Conservation (phyloP, 2,329 filamentous ascomycete species). For the Penicillium sp. region DNA sequence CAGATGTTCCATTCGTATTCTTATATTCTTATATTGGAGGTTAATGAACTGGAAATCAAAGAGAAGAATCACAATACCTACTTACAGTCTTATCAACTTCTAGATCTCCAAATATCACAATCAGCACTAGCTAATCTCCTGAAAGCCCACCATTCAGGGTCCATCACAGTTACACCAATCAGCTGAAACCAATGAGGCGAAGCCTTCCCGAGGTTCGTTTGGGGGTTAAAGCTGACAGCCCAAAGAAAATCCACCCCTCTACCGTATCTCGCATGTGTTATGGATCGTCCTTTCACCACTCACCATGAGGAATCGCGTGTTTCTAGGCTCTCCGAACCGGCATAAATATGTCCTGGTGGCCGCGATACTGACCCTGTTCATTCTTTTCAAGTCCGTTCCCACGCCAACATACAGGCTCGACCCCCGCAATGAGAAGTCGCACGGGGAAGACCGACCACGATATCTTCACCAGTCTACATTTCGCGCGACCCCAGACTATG, state of each 20-base stretch:
- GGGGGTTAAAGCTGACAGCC: background rate
- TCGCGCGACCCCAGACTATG: conserved; percentile 29
- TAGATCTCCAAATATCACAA: no score
- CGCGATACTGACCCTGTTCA: conserved; percentile 5
- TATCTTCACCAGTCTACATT: conserved; percentile 33
- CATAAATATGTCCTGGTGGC: conserved; percentile 9
- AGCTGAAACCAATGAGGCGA: background rate
- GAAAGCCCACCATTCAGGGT: background rate
- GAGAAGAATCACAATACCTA: background rate
- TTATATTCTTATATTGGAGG: background rate
- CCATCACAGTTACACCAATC: background rate
- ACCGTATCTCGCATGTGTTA: background rate
- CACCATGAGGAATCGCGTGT: conserved; percentile 14
- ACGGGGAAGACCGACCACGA: conserved; percentile 20
- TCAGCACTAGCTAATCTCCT: background rate
- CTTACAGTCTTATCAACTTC: no score
- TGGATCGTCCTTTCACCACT: background rate
- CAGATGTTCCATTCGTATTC: background rate
- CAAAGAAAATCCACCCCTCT: background rate
- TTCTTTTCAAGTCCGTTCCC: conserved; percentile 16
- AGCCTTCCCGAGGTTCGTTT: background rate
- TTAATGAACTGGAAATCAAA: background rate
- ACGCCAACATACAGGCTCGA: conserved; percentile 5
- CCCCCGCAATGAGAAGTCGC: background rate
- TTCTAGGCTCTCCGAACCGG: conserved; percentile 6